Percentiles rank a stretch among this genome's conserved stretches.
Conservation (phyloP, 495 filamentous ascomycete genomes). For the Lophiotrema nucula region DNA sequence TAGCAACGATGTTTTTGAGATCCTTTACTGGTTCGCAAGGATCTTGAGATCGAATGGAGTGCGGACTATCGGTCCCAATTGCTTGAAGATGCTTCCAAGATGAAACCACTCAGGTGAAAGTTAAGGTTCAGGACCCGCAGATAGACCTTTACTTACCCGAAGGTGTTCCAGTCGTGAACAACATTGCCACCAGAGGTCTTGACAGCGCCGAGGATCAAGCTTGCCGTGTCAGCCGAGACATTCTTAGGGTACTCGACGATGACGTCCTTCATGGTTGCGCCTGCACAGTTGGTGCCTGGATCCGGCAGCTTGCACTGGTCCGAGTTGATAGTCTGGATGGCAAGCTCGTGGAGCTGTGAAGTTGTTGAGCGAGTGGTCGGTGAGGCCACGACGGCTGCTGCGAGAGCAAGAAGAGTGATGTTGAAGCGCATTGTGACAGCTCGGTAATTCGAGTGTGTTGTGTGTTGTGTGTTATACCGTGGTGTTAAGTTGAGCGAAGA, state of each 20-base stretch:
- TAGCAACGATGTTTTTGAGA: not conserved
- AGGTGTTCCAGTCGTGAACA: slow-evolving; percentile 1
- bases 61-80: not conserved
- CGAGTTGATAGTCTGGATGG: not conserved
- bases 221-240: not conserved
- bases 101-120: not conserved
- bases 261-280: slow-evolving; percentile 14
- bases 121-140: slow-evolving; percentile 9
- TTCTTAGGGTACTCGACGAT: slow-evolving; percentile 11
- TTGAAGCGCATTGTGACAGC: slow-evolving; percentile 1
- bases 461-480: not conserved
- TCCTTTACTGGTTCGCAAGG: no score
- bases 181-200: slow-evolving; percentile 7
- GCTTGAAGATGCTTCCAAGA: not conserved
- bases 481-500: not conserved
- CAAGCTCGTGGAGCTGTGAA: not conserved
- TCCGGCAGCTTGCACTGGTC: slow-evolving; percentile 4
- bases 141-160: slow-evolving; percentile 5
- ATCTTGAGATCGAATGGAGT: not conserved
- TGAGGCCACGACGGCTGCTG: not conserved
- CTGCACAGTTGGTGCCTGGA: slow-evolving; percentile 17
- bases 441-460: no score
- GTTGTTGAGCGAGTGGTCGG: not conserved
- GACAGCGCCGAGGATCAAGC: slow-evolving; percentile 1
- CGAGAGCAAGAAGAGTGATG: not conserved